These are phyloP conservation scores for Starmerella bacillaris DNA, from an alignment of 805 yeast genomes.

Conservation along the genomic window DNA sequence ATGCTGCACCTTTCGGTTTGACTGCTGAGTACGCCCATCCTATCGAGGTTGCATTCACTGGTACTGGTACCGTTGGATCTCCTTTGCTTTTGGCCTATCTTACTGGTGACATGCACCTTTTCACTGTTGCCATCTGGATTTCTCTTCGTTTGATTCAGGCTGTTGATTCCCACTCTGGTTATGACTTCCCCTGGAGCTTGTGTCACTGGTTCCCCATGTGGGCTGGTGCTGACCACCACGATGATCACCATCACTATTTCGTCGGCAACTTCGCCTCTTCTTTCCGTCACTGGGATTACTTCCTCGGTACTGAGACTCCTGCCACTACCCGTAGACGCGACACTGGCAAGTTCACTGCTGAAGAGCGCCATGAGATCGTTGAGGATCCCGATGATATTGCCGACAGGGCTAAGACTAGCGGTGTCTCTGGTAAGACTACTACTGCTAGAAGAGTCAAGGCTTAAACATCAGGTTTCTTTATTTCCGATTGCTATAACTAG, in stretches of 20 bases:
- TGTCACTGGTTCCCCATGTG: slow-evolving; percentile 86
- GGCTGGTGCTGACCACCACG: slow-evolving; percentile 99
- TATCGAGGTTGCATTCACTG: slow-evolving; percentile 72
- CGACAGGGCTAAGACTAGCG: slow-evolving; percentile 7
- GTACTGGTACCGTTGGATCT: slow-evolving; percentile 91
- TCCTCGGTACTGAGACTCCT: slow-evolving; percentile 59
- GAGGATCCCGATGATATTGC: slow-evolving; percentile 18
- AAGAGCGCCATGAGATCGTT: slow-evolving; percentile 17
- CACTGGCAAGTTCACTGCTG: slow-evolving; percentile 20
- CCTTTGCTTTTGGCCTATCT: slow-evolving; percentile 71
- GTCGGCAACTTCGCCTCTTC: slow-evolving; percentile 89
- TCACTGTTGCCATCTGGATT: slow-evolving; percentile 83
- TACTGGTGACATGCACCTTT: slow-evolving; percentile 62
- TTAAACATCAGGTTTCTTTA: slow-evolving; percentile 1
- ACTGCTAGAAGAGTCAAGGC: slow-evolving; percentile 4
- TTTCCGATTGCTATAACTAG: too few relatives aligned
- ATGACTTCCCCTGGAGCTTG: slow-evolving; percentile 93
- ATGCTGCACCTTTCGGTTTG: slow-evolving; percentile 93
- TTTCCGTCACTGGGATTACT: slow-evolving; percentile 90
- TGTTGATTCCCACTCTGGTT: slow-evolving; percentile 93
- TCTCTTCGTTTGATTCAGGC: slow-evolving; percentile 83
- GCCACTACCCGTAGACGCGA: slow-evolving; percentile 32
- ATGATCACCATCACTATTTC: slow-evolving; percentile 89
- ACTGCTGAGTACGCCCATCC: slow-evolving; percentile 98
- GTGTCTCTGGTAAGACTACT: slow-evolving; percentile 1